phyloP scores from a whole-genome alignment of 2,329 filamentous ascomycete genomes.

The Fusarium dimerum region DNA sequence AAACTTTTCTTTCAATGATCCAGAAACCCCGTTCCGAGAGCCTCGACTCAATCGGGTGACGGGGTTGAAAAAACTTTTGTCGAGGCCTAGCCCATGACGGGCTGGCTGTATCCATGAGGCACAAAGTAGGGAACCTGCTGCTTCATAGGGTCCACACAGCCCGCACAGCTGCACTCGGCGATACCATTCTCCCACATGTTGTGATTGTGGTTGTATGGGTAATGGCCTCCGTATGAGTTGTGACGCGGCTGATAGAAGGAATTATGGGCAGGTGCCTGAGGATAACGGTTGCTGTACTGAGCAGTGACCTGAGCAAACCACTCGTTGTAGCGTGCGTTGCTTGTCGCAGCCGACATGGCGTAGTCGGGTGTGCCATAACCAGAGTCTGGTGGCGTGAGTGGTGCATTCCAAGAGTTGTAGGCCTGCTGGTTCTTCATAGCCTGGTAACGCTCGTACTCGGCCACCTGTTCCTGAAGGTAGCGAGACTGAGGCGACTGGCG shows the following conservation, averaged over 20 bases:
- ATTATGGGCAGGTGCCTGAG: constrained; percentile 43
- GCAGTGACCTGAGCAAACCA: constrained; percentile 52
- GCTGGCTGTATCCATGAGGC: constrained; percentile 51
- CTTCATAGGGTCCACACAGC: constrained; percentile 49
- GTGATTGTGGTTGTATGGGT: constrained; percentile 46
- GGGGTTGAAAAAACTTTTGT: constrained; percentile 12
- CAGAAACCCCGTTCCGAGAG: constrained; percentile 13
- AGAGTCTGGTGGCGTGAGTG: constrained; percentile 61
- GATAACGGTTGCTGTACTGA: constrained; percentile 47
- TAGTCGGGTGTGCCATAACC: constrained; percentile 64
- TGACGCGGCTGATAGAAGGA: constrained; percentile 45
- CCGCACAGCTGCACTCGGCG: constrained; percentile 51
- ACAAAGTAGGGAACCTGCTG: constrained; percentile 51
- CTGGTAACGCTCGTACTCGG: constrained; percentile 53
- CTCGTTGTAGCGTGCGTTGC: constrained; percentile 58
- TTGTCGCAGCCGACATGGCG: constrained; percentile 54
- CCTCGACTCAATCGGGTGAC: constrained; percentile 18
- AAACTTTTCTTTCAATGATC: constrained; percentile 30
- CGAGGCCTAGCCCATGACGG: constrained; percentile 52
- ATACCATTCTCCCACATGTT: constrained; percentile 53
- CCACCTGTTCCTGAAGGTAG: constrained; percentile 57
- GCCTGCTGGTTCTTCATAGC: constrained; percentile 44
- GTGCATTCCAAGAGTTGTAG: constrained; percentile 48
- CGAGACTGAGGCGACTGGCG: constrained; percentile 40
- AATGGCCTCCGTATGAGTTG: constrained; percentile 43